phyloP scores from a whole-genome alignment of 306 rosid species.

The Arachis hypogaea region DNA sequence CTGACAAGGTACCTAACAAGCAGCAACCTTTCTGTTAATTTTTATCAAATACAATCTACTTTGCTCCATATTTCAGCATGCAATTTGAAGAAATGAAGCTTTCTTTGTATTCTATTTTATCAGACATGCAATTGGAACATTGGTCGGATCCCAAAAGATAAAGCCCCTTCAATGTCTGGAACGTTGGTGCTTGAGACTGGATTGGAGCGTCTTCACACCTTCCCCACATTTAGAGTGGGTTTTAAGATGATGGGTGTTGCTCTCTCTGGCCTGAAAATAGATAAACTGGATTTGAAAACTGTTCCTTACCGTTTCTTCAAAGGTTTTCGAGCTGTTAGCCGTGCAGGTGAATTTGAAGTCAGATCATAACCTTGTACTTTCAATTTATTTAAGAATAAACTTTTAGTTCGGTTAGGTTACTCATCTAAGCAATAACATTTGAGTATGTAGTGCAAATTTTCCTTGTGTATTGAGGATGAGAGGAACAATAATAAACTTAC shows the following conservation, averaged over 20 bases:
- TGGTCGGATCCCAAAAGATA: slow-evolving; percentile 89
- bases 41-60: slow-evolving; percentile 17
- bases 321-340: slow-evolving; percentile 91
- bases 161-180: slow-evolving; percentile 90
- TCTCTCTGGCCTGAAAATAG: slow-evolving; percentile 88
- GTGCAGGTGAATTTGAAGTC: slow-evolving; percentile 86
- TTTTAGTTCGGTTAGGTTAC: neutral
- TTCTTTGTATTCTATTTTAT: slow-evolving; percentile 30
- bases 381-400: neutral
- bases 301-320: slow-evolving; percentile 72
- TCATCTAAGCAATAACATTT: neutral
- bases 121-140: slow-evolving; percentile 91
- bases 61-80: slow-evolving; percentile 15
- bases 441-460: neutral
- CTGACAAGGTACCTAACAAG: slow-evolving; percentile 68
- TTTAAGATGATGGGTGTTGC: slow-evolving; percentile 88
- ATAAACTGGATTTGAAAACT: slow-evolving; percentile 74
- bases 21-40: slow-evolving; percentile 1
- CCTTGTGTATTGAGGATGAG: too few species aligned
- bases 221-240: slow-evolving; percentile 81
- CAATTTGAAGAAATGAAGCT: slow-evolving; percentile 2
- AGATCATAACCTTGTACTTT: slow-evolving; percentile 53
- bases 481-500: neutral
- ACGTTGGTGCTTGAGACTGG: slow-evolving; percentile 81
- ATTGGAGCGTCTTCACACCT: slow-evolving; percentile 76